A percentile compares a stretch with the other conserved stretches of the same genome.
phyloP scores from a whole-genome alignment of 768 basidiomycete species.

The Pilatotrama ljubarskyi region DNA sequence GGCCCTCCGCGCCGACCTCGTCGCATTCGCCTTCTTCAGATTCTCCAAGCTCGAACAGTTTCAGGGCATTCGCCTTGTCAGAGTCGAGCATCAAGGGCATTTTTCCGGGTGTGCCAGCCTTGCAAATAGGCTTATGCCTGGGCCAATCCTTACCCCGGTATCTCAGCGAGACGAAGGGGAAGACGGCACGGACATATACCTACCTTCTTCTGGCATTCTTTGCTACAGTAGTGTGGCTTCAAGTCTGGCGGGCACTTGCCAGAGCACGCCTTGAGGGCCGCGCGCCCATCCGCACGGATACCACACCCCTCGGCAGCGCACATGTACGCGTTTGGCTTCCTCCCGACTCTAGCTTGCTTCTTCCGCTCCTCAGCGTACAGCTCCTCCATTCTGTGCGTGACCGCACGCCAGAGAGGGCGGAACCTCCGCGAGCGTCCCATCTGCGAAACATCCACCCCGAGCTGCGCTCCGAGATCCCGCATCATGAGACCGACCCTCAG shows the following conservation, averaged over 20 bases:
- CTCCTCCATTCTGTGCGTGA: slow-evolving; percentile 10
- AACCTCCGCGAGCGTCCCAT: slow-evolving; percentile 2
- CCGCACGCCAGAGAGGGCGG: slow-evolving; percentile 15
- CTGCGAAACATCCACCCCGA: not conserved
- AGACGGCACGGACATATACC: not conserved
- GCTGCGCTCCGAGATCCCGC: not conserved
- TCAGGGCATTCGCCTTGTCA: no score
- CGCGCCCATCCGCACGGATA: slow-evolving; percentile 17
- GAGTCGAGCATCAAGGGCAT: no score
- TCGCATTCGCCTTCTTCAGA: no score
- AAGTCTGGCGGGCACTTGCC: slow-evolving; percentile 18
- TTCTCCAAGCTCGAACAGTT: no score
- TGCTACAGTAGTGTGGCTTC: slow-evolving; percentile 27
- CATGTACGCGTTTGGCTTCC: slow-evolving; percentile 12
- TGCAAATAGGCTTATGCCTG: not conserved
- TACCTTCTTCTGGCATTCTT: slow-evolving; percentile 22
- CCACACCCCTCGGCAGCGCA: slow-evolving; percentile 25
- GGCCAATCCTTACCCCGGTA: not conserved
- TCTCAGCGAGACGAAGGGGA: not conserved
- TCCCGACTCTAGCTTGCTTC: slow-evolving; percentile 7
- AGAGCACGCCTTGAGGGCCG: slow-evolving; percentile 15
- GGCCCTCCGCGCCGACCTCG: no score
- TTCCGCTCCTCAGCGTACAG: slow-evolving; percentile 1
- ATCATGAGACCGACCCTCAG: slow-evolving; percentile 14
- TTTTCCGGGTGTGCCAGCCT: not conserved